phyloP scores from a whole-genome alignment of 768 basidiomycete genomes.

The Auriculariales sp. region DNA sequence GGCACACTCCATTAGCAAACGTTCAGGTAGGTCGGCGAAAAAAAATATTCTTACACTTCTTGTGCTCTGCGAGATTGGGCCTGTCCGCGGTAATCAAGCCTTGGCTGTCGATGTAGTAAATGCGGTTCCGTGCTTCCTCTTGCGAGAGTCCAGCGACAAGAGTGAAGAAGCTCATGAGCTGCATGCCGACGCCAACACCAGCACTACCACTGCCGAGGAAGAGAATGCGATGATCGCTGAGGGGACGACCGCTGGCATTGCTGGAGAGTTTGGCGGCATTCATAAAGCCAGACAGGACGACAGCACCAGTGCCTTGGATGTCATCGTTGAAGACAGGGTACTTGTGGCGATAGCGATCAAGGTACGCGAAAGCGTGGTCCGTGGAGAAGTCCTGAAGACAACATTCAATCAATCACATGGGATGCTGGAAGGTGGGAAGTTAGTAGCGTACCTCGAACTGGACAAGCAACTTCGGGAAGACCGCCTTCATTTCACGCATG shows the following conservation, averaged over 20 bases:
- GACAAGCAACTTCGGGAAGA: slow-evolving; percentile 70
- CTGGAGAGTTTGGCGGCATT: slow-evolving; percentile 73
- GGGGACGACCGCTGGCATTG: slow-evolving; percentile 48
- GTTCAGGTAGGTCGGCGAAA: neutral
- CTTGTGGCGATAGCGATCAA: slow-evolving; percentile 56
- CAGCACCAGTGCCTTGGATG: slow-evolving; percentile 84
- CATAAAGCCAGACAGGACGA: slow-evolving; percentile 79
- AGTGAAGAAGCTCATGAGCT: slow-evolving; percentile 80
- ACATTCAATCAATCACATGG: neutral
- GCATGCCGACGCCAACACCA: slow-evolving; percentile 84
- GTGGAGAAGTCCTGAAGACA: slow-evolving; percentile 72
- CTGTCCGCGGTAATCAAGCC: slow-evolving; percentile 70
- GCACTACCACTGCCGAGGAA: slow-evolving; percentile 90
- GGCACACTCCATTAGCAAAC: slow-evolving; percentile 3
- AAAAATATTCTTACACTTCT: slow-evolving; percentile 42
- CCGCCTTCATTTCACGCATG: slow-evolving; percentile 62
- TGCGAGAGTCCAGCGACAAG: slow-evolving; percentile 51
- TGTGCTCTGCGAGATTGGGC: slow-evolving; percentile 61
- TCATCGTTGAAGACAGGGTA: slow-evolving; percentile 85
- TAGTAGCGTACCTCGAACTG: slow-evolving; percentile 55
- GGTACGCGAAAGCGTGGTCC: slow-evolving; percentile 79
- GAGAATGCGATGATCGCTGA: slow-evolving; percentile 67
- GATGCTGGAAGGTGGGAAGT: neutral
- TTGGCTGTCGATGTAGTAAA: slow-evolving; percentile 79
- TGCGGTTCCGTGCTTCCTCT: slow-evolving; percentile 60